Conservation (phyloP, 768 basidiomycete genomes). For the Floccularia luteovirens region DNA sequence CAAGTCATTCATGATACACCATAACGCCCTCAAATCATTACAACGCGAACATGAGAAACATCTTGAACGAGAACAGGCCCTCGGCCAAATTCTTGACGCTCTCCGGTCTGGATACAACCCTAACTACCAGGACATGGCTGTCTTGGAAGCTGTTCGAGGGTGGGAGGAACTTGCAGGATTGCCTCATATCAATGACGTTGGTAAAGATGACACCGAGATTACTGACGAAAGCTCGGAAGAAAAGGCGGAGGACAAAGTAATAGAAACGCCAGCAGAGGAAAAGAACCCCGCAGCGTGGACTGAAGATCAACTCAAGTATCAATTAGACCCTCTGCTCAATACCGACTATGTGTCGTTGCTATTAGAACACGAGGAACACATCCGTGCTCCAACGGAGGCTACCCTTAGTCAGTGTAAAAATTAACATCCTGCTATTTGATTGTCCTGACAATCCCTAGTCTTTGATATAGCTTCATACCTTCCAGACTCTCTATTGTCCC, state of each 20-base stretch:
- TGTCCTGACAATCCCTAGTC: constrained; percentile 36
- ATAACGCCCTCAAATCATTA: constrained; percentile 70
- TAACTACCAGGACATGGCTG: constrained; percentile 99
- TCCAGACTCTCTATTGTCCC: constrained; percentile 71
- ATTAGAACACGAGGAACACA: constrained; percentile 68
- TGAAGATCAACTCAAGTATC: constrained; percentile 45
- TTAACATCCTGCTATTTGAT: background rate
- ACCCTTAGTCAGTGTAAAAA: constrained; percentile 46
- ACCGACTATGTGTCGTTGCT: constrained; percentile 71
- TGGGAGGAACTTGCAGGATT: constrained; percentile 75
- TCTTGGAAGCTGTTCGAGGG: constrained; percentile 91
- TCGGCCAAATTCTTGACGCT: constrained; percentile 77
- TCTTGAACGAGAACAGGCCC: constrained; percentile 64
- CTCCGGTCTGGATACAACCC: constrained; percentile 90
- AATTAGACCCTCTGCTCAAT: constrained; percentile 48
- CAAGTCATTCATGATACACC: constrained; percentile 62
- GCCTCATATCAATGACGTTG: constrained; percentile 65
- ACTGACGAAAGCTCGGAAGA: constrained; percentile 19
- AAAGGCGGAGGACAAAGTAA: constrained; percentile 19
- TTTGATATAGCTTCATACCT: constrained; percentile 77
- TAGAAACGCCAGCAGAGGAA: constrained; percentile 33
- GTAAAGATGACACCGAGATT: constrained; percentile 30
- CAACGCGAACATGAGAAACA: constrained; percentile 65
- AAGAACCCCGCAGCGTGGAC: constrained; percentile 58
- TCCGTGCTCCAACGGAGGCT: constrained; percentile 37